Evolutionary conservation across 2,329 filamentous ascomycete genomes (phyloP).

Genomic region (Claviceps sp.): DNA sequence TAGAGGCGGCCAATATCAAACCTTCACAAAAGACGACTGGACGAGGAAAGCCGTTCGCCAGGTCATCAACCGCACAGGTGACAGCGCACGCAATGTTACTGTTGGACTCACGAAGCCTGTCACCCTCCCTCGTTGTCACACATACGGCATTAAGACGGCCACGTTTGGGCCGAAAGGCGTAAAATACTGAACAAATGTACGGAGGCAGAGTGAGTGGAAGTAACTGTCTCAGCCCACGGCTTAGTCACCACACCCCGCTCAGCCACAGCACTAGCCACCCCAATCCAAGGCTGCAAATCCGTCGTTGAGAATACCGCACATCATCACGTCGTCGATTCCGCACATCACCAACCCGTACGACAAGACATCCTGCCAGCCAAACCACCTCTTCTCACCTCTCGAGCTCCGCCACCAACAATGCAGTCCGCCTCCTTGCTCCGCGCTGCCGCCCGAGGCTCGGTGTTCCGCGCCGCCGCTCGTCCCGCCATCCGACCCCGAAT

Average conservation of each 20-base stretch:
- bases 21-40: no score
- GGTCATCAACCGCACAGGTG: no score
- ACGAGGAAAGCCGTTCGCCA: no score
- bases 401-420: conserved; percentile 29
- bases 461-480: conserved; percentile 51
- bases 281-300: conserved; percentile 14
- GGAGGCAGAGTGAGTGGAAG: conserved; percentile 9
- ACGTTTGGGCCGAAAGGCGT: no score
- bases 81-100: no score
- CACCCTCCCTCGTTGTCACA: no score
- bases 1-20: no score
- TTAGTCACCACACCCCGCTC: conserved; percentile 20
- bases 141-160: no score
- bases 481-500: conserved; percentile 41
- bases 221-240: conserved; percentile 11
- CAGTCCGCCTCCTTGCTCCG: conserved; percentile 57
- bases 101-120: no score
- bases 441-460: conserved; percentile 53
- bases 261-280: conserved; percentile 10
- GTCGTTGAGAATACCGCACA: conserved; percentile 12
- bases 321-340: conserved; percentile 6
- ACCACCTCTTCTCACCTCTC: conserved; percentile 4
- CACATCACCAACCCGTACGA: conserved; percentile 2
- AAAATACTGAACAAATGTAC: no score
- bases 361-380: neutral